Conservation (phyloP, 2,329 filamentous ascomycete genomes). For the Blumeriella jaapii region DNA sequence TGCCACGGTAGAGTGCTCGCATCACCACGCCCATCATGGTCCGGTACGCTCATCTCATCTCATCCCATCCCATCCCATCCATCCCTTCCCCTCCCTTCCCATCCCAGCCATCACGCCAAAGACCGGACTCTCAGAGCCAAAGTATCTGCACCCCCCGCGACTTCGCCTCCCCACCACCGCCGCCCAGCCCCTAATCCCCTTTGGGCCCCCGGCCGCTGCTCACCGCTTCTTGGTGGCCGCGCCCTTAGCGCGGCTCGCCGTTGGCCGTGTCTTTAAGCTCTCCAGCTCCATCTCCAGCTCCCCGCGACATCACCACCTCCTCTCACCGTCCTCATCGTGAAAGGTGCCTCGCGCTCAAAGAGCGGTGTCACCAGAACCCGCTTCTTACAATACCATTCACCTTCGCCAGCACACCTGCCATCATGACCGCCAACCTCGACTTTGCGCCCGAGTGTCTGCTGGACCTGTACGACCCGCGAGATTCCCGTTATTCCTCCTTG, state of each 20-base stretch:
- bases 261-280: no score
- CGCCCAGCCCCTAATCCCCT: conserved; percentile 1
- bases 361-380: conserved; percentile 27
- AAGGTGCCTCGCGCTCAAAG: conserved; percentile 24
- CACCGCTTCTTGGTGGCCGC: conserved; percentile 23
- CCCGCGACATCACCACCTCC: conserved; percentile 15
- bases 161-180: background rate
- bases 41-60: no score
- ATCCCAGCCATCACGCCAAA: no score
- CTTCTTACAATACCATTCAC: conserved; percentile 36
- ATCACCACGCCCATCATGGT: no score
- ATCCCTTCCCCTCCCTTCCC: no score
- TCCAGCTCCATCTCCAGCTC: conserved; percentile 17
- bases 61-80: no score
- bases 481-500: conserved; percentile 40
- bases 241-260: no score
- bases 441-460: conserved; percentile 52
- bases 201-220: conserved; percentile 16
- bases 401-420: conserved; percentile 27
- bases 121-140: no score
- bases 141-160: conserved; percentile 6
- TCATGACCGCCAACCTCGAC: conserved; percentile 44
- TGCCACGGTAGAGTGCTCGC: no score
- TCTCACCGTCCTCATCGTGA: conserved; percentile 26
- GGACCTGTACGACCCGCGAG: conserved; percentile 49